Conservation (phyloP, 2,329 filamentous ascomycete species). For the Ampelomyces quisqualis region DNA sequence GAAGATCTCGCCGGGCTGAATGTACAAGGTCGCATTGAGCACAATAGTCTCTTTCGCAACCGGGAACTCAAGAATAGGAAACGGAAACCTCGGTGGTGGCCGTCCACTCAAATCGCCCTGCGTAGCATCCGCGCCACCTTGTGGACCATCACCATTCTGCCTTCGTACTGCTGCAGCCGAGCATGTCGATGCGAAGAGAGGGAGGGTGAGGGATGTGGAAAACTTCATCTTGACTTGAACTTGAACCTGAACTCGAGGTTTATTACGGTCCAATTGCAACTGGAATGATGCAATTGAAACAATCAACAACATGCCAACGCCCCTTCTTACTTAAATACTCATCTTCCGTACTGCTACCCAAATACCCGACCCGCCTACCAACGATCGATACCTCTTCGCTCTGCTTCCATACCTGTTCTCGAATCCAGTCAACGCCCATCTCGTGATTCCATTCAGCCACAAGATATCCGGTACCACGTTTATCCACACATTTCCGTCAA, state of each 20-base stretch:
- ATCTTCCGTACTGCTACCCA: neutral
- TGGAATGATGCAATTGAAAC: neutral
- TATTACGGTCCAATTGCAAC: neutral
- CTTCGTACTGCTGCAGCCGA: constrained; percentile 21
- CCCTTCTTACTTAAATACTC: neutral
- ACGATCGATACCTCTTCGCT: too few species aligned
- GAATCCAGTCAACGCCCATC: too few species aligned
- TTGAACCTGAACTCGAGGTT: neutral
- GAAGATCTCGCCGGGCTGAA: constrained; percentile 25
- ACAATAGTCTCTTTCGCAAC: constrained; percentile 28
- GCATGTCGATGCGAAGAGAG: constrained; percentile 24
- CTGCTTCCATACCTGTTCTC: too few species aligned
- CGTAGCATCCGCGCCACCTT: constrained; percentile 22
- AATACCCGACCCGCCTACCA: neutral
- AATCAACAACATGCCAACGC: neutral
- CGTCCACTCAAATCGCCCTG: constrained; percentile 26
- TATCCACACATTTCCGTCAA: constrained; percentile 15
- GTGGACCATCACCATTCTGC: constrained; percentile 25
- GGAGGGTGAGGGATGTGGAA: constrained; percentile 16
- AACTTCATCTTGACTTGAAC: constrained; percentile 20
- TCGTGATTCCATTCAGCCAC: neutral
- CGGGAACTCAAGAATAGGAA: constrained; percentile 24
- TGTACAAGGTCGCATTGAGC: constrained; percentile 28
- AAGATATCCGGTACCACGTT: neutral
- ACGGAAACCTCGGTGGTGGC: constrained; percentile 24